phyloP scores from a whole-genome alignment of 2,329 filamentous ascomycete species.

The Colletotrichum falcatum region DNA sequence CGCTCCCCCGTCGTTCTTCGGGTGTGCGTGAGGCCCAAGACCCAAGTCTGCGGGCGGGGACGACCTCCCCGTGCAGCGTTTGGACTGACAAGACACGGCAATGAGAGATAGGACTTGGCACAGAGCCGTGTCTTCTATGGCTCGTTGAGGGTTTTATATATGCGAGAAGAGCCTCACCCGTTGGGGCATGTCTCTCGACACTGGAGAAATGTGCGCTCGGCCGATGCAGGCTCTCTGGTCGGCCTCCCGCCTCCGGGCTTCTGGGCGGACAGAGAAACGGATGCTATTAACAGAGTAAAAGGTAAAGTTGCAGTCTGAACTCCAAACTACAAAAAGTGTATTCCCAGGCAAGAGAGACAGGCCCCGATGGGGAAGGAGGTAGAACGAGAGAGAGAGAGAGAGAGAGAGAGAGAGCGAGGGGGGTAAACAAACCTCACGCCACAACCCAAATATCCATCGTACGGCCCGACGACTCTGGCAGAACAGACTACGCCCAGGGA shows the following conservation, averaged over 20 bases:
- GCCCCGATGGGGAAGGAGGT: not conserved
- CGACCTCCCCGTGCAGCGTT: not conserved
- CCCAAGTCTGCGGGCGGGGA: not conserved
- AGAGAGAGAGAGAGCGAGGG: not conserved
- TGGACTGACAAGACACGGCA: not conserved
- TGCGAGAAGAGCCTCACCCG: not conserved
- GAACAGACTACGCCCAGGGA: slow-evolving; percentile 8
- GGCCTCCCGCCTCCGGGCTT: not conserved
- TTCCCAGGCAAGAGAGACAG: not conserved
- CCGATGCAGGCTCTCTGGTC: not conserved
- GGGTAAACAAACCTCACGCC: not conserved
- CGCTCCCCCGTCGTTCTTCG: not conserved
- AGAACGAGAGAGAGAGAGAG: not conserved
- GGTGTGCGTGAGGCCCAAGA: not conserved
- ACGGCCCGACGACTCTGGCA: not conserved
- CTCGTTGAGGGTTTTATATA: not conserved
- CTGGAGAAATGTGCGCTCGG: not conserved
- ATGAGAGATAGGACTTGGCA: not conserved
- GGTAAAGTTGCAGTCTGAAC: not conserved
- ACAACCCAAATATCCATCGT: not conserved
- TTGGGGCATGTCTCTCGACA: not conserved
- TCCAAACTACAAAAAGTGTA: slow-evolving; percentile 4
- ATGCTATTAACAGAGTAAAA: slow-evolving; percentile 1
- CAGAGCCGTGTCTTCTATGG: not conserved
- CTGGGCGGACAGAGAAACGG: not conserved